Base-by-base conservation (phyloP, 192 early-diverging fungal genomes). In the Coemansia pectinata region DNA sequence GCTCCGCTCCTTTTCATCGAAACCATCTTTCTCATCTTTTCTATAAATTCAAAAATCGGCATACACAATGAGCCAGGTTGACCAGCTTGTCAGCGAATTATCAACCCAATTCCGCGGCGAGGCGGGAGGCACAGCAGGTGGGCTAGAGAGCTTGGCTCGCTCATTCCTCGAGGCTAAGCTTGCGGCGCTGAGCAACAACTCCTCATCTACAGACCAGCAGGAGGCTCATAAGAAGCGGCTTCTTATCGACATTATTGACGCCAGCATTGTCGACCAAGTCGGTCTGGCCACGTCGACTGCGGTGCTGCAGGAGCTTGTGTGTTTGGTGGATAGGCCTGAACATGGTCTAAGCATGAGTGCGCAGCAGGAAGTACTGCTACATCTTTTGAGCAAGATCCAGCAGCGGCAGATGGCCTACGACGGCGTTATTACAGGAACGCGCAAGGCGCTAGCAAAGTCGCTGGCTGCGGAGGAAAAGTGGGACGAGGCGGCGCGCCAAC, bases 331-430 rank as follows among this genome's bases (percentile, higher is more conserved):
- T n/a, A 72, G 67, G 14, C 73, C 81, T 61, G 72, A 86, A 31
- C 33, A 69, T 14, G 79, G 85, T 12, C 71, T 83, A 27, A 42
- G 62, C 9, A 21, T 68, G 11, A 74, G 79, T 7, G 72, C 61
- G 10, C 86, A 89, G 52, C 88, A 87, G 69, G 70, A 83, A 9
- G 71, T 94, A 3, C 87, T 94, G 70, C 68, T 70, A n/a, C 89
- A 86, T 74, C 75, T 90, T 2, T 84, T 98, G 36, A 85, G 86
- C 5, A 87, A 84, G 66, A 86, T 92, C 48, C 88, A 91, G 66
- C 77, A 86, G n/a, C 83, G 95, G 71, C 85, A 50, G 92, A 95
- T 31, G 90, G 91, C 39, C 89, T 96, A 85, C 90, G 96, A 84
- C 90, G 90, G 69, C 87, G 69, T 71, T 15, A 74, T 73, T 27